phyloP scores from a whole-genome alignment of 305 asterid species.

The Andrographis paniculata region DNA sequence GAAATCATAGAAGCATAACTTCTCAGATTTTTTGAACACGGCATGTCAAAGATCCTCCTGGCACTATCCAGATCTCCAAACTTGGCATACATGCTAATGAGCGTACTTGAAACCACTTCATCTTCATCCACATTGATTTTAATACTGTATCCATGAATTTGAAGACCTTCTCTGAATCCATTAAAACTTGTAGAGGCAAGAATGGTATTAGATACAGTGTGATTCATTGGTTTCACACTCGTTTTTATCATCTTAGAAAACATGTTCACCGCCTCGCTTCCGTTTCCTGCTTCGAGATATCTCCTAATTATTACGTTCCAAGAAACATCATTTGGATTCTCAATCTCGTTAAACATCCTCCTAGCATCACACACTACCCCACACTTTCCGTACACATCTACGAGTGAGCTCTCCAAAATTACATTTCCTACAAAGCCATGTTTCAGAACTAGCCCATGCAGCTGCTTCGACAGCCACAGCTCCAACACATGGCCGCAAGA shows the following conservation, averaged over 20 bases:
- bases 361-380: conserved; percentile 47
- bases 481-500: conserved; percentile 41
- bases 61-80: conserved; percentile 57
- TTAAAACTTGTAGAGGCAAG: conserved; percentile 49
- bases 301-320: conserved; percentile 82
- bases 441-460: conserved; percentile 54
- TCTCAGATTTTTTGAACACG: conserved; percentile 40
- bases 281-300: conserved; percentile 54
- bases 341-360: conserved; percentile 65
- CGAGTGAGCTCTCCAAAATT: conserved; percentile 63
- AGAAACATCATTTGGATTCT: conserved; percentile 47
- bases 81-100: conserved; percentile 54
- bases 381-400: conserved; percentile 78
- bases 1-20: conserved; percentile 54
- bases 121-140: conserved; percentile 42
- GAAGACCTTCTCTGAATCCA: conserved; percentile 47
- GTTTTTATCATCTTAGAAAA: conserved; percentile 43
- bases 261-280: conserved; percentile 42
- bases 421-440: conserved; percentile 62
- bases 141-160: conserved; percentile 53
- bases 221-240: conserved; percentile 44
- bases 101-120: conserved; percentile 55
- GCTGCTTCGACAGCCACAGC: conserved; percentile 47
- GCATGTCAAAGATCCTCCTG: conserved; percentile 32
- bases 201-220: conserved; percentile 65